These are phyloP conservation scores for Medicago truncatula DNA, from an alignment of 306 rosid species.

Conservation along the genomic window MtrunA17r5.0-ANR NC_053048.1:7412001-7412500, in stretches of 20 bases:
- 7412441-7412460: conserved; percentile 91
- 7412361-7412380: conserved; percentile 7
- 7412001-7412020: neutral
- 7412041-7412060: conserved; percentile 35
- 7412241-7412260: conserved; percentile 94
- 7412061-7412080: conserved; percentile 26
- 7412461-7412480: conserved; percentile 99
- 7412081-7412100: conserved; percentile 88
- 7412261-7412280: conserved; percentile 78
- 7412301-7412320: conserved; percentile 98
- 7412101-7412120: conserved; percentile 96
- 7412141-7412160: conserved; percentile 89
- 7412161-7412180: conserved; percentile 40
- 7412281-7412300: conserved; percentile 94
- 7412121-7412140: conserved; percentile 95
- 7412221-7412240: conserved; percentile 48
- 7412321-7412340: conserved; percentile 90
- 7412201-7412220: conserved; percentile 34
- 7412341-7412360: conserved; percentile 58
- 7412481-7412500: conserved; percentile 88
- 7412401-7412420: conserved; percentile 41
- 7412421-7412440: conserved; percentile 84
- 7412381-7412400: conserved; percentile 27
- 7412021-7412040: neutral
- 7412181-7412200: conserved; percentile 29